Evolutionary conservation across 1,284 basidiomycete species (phyloP), one percentile per base, ranked within the genome.

Genomic region (Pseudomicrostroma phylloplanum): DNA sequence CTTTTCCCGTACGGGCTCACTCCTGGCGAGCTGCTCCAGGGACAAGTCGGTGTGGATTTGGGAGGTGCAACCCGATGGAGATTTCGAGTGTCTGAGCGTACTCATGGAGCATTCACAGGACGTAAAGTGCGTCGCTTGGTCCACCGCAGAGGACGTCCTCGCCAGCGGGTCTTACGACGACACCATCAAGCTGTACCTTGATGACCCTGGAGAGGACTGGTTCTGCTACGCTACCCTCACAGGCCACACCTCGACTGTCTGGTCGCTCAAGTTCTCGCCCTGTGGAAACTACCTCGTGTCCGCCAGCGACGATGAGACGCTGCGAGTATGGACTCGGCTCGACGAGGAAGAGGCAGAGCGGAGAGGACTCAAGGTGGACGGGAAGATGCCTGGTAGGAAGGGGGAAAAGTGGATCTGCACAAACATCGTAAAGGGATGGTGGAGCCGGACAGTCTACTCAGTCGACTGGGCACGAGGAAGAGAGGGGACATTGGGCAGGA

Each of bases 11-110:
- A 83, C 83, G 25, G 96, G 93, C 0, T 88, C 84, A 6, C 81
- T 96, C 26, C 83, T 99, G 17, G 94, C 94, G 6, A 92, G 88
- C 71, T 96, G 93, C 77, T 90, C 89, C 71, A 84, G 96, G 63
- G 96, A 98, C 81, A 96, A 97, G 81, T 91, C 90, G 15, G 93
- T 98, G 0, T 98, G 96, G 96, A 86, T 98, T 56, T 99, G 96
- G 94, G 96, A 97, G 84, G 76, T 77, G 42, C 87, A 90, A 70
- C 90, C 91, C 8, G 91, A 96, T 48, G 73, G 76, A 26, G 77
- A 79, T 58, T 96, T 96, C 69, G 94, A 97, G 75, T 96, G 92
- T 73, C 85, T 96, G 80, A 88, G 87, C 25, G 96, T 99, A 43
- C 83, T 96, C 73, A 97, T 98, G 92, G 92, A 97, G 72, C 96